A percentile compares a stretch with the other conserved stretches of the same genome.
phyloP scores from a whole-genome alignment of 371 early-diverging fungal species.

The Lichtheimia corymbifera region DNA sequence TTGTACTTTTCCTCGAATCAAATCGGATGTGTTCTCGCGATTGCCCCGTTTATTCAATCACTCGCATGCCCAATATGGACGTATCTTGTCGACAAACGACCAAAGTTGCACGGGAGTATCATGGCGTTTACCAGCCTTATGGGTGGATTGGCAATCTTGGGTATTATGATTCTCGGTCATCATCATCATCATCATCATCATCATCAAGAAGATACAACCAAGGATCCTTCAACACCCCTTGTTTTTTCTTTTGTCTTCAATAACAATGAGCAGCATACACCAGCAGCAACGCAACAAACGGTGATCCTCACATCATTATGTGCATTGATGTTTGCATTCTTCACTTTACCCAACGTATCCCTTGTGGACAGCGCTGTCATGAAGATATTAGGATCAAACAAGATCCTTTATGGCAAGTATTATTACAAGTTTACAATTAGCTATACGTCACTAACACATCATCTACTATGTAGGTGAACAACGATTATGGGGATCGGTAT shows the following conservation, averaged over 20 bases:
- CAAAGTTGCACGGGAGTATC: conserved; percentile 33
- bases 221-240: too few species aligned
- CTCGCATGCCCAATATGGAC: conserved; percentile 50
- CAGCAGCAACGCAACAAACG: too few species aligned
- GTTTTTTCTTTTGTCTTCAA: background rate
- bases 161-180: conserved; percentile 23
- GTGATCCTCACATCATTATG: conserved; percentile 25
- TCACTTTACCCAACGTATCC: conserved; percentile 42
- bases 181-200: conserved; percentile 8
- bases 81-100: conserved; percentile 38
- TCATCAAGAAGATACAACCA: background rate
- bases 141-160: conserved; percentile 43
- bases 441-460: background rate
- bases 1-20: conserved; percentile 44
- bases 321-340: conserved; percentile 44
- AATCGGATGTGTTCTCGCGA: conserved; percentile 45
- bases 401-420: conserved; percentile 41
- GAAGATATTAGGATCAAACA: conserved; percentile 49
- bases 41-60: conserved; percentile 51
- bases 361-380: conserved; percentile 52
- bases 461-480: conserved; percentile 36
- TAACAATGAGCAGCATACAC: background rate
- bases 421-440: background rate
- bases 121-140: conserved; percentile 41
- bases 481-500: conserved; percentile 47